Base-by-base conservation (phyloP, 805 yeast species). In the Diddensiella santjacobensis region DNA sequence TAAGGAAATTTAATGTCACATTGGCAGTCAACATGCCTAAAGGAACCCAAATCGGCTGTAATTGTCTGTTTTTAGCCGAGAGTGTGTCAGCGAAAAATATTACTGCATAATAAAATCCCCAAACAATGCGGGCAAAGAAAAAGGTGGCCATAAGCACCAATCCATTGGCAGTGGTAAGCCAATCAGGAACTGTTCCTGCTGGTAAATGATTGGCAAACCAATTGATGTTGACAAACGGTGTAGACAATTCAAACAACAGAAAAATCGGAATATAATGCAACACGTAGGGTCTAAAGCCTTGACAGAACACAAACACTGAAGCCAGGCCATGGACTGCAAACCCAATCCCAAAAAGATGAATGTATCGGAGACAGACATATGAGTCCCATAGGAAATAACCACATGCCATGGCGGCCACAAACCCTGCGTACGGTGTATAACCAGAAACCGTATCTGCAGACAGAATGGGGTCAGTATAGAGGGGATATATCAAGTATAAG, bases 371-470 rank as follows among this genome's bases (percentile, higher is more conserved):
- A 62, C 97, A 90, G 47, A 89, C 82, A 49, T 69, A 66, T 31
- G 84, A 52, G 66, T 93, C 99, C 99, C 99, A 93, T 19, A 87
- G 56, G 63, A 93, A 93, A 69, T 93, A 93, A 2, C 98, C 99
- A 6, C 74, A 62, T 6, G 95, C 82, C 48, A 83, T 60, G 1
- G 96, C 74, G 11, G 83, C 70, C 3, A 85, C 85, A 59, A 90
- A 73, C 0, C 87, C 88, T 0, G 82, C 81, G 61, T 79, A 85
- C n/a, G 87, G 86, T 46, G 83, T 80, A 61, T 78, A 75, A 40
- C 88, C 90, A n/a, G 78, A 70, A 20, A 86, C 68, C 3, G 84
- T 75, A 59, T 82, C 79, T 10, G 61, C 57, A 3, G 58, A 53
- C 50, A 78, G 71, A 42, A 71, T 62, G 6, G 77, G 72, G 53